These are phyloP conservation scores for Lodderomyces jiufengensis DNA, from an alignment of 1,139 yeast species.

Conservation along the genomic window DNA sequence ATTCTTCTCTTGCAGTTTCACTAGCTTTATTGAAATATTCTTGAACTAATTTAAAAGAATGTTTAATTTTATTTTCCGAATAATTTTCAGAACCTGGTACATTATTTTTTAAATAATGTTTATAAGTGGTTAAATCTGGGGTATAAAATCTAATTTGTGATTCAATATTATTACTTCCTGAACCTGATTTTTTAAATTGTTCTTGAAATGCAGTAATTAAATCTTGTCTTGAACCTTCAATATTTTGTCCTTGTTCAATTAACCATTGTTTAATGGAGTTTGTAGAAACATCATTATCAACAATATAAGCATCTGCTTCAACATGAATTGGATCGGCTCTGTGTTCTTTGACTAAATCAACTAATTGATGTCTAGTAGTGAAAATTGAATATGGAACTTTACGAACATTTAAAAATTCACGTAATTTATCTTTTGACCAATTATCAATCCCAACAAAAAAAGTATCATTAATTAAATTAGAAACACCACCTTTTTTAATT, in stretches of 20 bases:
- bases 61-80: slow-evolving; percentile 21
- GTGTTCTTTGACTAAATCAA: slow-evolving; percentile 44
- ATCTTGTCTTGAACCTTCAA: slow-evolving; percentile 25
- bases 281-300: slow-evolving; percentile 21
- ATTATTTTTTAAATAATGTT: slow-evolving; percentile 13
- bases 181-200: slow-evolving; percentile 10
- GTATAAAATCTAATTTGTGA: slow-evolving; percentile 18
- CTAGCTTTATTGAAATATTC: slow-evolving; percentile 43
- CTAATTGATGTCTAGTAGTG: slow-evolving; percentile 44
- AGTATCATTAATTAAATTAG: slow-evolving; percentile 40
- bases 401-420: slow-evolving; percentile 50
- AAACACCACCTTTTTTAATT: slow-evolving; percentile 14
- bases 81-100: slow-evolving; percentile 10
- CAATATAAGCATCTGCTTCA: slow-evolving; percentile 22
- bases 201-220: slow-evolving; percentile 16
- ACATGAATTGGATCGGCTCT: slow-evolving; percentile 31
- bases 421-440: slow-evolving; percentile 49
- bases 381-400: slow-evolving; percentile 44
- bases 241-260: slow-evolving; percentile 19
- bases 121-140: slow-evolving; percentile 18
- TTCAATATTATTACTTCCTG: slow-evolving; percentile 10
- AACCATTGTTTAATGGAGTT: slow-evolving; percentile 24
- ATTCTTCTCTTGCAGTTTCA: slow-evolving; percentile 24
- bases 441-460: slow-evolving; percentile 42
- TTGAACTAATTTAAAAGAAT: slow-evolving; percentile 24